Evolutionary conservation across 2,329 filamentous ascomycete genomes (phyloP).

Genomic region (Chalaropsis thielavioides): DNA sequence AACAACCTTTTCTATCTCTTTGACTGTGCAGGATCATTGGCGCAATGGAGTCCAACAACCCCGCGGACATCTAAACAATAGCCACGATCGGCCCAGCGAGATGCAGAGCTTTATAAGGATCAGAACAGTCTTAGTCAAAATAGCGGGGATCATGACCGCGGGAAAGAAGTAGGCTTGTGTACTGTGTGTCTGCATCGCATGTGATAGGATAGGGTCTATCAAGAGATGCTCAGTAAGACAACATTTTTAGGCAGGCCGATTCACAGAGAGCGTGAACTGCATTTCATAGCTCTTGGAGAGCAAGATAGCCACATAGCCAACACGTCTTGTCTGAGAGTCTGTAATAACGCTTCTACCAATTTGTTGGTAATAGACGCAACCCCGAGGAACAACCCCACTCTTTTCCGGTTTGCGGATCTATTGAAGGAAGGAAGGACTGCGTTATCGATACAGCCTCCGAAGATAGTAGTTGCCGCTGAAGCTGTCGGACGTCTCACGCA

Average conservation of each 20-base stretch:
- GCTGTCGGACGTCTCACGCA: neutral
- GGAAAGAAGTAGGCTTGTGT: neutral
- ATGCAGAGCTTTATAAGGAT: neutral
- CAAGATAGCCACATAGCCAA: no score
- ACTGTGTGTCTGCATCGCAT: neutral
- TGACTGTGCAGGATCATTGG: neutral
- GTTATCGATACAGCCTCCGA: slow-evolving; percentile 5
- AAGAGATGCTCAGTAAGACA: no score
- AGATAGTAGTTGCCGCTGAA: slow-evolving; percentile 2
- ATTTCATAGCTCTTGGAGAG: no score
- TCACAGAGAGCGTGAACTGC: no score
- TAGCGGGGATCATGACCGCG: slow-evolving; percentile 1
- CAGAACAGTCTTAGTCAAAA: neutral
- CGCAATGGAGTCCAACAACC: neutral
- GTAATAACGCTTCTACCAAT: no score
- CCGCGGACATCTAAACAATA: neutral
- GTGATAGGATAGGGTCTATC: no score
- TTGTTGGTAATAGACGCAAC: no score
- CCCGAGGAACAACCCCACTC: neutral
- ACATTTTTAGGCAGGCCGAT: no score
- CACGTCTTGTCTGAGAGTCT: no score
- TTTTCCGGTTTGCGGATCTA: neutral
- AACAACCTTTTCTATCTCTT: neutral
- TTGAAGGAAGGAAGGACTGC: neutral
- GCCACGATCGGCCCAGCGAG: neutral